phyloP scores from a whole-genome alignment of 2,329 filamentous ascomycete genomes.

The Microsporum ferrugineum region DNA sequence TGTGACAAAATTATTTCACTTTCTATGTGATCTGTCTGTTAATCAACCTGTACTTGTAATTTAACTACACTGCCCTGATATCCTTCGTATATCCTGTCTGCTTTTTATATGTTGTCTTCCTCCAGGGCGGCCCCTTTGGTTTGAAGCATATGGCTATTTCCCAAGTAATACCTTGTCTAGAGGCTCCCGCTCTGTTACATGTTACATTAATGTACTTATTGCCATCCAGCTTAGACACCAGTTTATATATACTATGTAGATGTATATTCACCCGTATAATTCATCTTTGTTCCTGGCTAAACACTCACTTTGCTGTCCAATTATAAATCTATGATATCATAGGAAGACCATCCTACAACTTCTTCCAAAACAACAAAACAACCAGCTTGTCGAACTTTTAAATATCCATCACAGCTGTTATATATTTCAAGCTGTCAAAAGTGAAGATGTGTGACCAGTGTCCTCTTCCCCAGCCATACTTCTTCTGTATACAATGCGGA shows the following conservation, averaged over 20 bases:
- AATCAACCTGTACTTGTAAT: background rate
- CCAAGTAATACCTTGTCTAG: background rate
- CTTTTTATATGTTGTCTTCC: background rate
- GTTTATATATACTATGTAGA: background rate
- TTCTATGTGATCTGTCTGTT: background rate
- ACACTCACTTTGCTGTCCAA: too few species aligned
- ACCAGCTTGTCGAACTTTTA: background rate
- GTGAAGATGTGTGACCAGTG: background rate
- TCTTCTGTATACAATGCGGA: constrained; percentile 45
- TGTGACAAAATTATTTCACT: background rate
- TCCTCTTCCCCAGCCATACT: background rate
- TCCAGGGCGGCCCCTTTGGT: background rate
- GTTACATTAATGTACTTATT: background rate
- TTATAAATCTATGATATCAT: background rate
- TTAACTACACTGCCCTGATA: background rate
- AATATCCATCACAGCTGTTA: background rate
- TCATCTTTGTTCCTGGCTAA: background rate
- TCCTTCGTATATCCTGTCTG: background rate
- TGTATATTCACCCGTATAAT: background rate
- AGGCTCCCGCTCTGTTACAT: background rate
- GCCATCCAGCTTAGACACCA: background rate
- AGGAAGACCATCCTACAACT: background rate
- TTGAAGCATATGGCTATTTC: background rate
- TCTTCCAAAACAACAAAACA: background rate
- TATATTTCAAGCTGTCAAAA: background rate